Evolutionary conservation across 1,139 yeast genomes (phyloP).

Genomic region (Wickerhamiella infanticola): DNA sequence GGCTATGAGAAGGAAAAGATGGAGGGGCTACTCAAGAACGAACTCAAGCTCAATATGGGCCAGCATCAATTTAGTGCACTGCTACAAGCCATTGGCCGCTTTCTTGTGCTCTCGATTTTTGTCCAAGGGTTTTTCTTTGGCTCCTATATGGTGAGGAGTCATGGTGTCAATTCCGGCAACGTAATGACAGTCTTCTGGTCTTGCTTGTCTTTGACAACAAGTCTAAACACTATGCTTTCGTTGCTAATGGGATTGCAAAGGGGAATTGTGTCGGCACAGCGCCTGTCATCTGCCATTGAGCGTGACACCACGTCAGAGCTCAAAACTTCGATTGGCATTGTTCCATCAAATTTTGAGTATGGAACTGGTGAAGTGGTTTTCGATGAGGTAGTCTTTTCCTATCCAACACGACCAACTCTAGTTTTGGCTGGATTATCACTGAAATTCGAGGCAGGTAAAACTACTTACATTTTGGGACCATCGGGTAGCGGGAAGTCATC

Average conservation of each 20-base stretch:
- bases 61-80: slow-evolving; percentile 36
- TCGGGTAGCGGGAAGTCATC: slow-evolving; percentile 95
- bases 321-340: slow-evolving; percentile 9
- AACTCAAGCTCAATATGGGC: slow-evolving; percentile 35
- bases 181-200: slow-evolving; percentile 75
- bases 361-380: slow-evolving; percentile 36
- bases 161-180: slow-evolving; percentile 38
- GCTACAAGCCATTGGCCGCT: slow-evolving; percentile 44
- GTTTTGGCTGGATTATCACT: slow-evolving; percentile 36
- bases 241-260: slow-evolving; percentile 29
- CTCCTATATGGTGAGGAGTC: slow-evolving; percentile 39
- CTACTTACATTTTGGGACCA: slow-evolving; percentile 58
- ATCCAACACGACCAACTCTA: slow-evolving; percentile 38
- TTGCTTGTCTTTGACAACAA: slow-evolving; percentile 53
- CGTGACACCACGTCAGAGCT: slow-evolving; percentile 5
- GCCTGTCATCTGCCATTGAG: slow-evolving; percentile 5
- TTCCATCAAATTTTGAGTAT: slow-evolving; percentile 21
- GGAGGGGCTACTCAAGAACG: slow-evolving; percentile 25
- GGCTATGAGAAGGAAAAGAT: slow-evolving; percentile 35
- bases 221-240: slow-evolving; percentile 23
- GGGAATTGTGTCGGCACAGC: slow-evolving; percentile 13
- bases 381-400: slow-evolving; percentile 36
- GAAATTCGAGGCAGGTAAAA: slow-evolving; percentile 30
- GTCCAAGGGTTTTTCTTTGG: slow-evolving; percentile 93
- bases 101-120: slow-evolving; percentile 54